These are phyloP conservation scores for Luzula sylvatica DNA, from an alignment of 176 grass and related monocot species.

Conservation along the genomic window DNA sequence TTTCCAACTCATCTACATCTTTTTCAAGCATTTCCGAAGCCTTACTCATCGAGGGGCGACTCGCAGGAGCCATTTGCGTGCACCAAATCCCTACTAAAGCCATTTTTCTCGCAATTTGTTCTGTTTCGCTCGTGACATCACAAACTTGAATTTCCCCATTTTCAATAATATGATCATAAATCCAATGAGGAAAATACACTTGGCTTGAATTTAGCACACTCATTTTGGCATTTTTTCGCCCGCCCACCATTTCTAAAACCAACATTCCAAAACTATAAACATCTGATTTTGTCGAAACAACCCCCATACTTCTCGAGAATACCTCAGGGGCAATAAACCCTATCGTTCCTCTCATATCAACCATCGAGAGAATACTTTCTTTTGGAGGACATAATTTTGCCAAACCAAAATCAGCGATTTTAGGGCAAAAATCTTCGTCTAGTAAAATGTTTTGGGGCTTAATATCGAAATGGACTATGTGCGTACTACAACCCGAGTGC, in stretches of 20 bases:
- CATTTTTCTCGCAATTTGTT: conserved; percentile 29
- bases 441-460: conserved; percentile 49
- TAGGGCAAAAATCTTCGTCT: conserved; percentile 34
- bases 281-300: conserved; percentile 35
- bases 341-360: conserved; percentile 37
- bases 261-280: conserved; percentile 45
- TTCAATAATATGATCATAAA: conserved; percentile 34
- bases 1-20: conserved; percentile 25
- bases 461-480: conserved; percentile 49
- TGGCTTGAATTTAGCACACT: conserved; percentile 14
- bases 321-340: conserved; percentile 47
- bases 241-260: conserved; percentile 41
- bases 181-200: conserved; percentile 30
- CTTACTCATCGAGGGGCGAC: conserved; percentile 38
- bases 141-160: conserved; percentile 6
- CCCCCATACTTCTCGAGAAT: conserved; percentile 30
- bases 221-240: conserved; percentile 20
- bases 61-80: conserved; percentile 24
- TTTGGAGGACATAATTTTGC: conserved; percentile 42
- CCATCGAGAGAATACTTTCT: conserved; percentile 37
- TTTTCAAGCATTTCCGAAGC: conserved; percentile 47
- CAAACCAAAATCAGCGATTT: conserved; percentile 45
- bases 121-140: neutral
- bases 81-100: conserved; percentile 35
- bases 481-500: conserved; percentile 28